Evolutionary conservation across 768 basidiomycete species (phyloP).

Genomic region (Russula virescens): DNA sequence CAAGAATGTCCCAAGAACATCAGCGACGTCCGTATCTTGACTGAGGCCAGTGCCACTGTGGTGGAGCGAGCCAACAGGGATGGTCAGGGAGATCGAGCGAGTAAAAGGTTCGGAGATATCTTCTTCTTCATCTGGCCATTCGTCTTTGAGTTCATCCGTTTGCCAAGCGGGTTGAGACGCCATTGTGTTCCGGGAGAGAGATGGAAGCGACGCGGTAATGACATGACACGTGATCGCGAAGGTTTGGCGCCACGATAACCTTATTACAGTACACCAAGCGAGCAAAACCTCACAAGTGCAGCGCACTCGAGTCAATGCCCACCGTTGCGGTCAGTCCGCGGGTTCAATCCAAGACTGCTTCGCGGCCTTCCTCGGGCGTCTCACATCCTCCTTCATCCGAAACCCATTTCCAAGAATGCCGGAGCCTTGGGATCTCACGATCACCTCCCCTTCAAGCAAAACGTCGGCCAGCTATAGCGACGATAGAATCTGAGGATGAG

Average conservation of each 20-base stretch:
- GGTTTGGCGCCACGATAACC: neutral
- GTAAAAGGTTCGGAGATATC: conserved; percentile 34
- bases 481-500: conserved; percentile 7
- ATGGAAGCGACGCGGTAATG: neutral
- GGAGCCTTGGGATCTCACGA: neutral
- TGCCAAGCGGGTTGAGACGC: conserved; percentile 64
- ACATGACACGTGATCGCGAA: conserved; percentile 15
- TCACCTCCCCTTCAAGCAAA: conserved; percentile 6
- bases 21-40: conserved; percentile 28
- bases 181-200: neutral
- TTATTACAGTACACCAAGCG: neutral
- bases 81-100: conserved; percentile 35
- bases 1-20: conserved; percentile 62
- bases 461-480: conserved; percentile 9
- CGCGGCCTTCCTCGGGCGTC: neutral
- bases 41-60: conserved; percentile 29
- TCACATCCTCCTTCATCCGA: neutral
- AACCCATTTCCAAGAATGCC: neutral
- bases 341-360: neutral
- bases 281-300: neutral
- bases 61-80: conserved; percentile 45
- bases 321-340: neutral
- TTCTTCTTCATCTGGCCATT: conserved; percentile 73
- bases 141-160: conserved; percentile 85
- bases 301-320: conserved; percentile 5